Conservation (phyloP, 2,329 filamentous ascomycete species). For the Stachybotrys chlorohalonatus region DNA sequence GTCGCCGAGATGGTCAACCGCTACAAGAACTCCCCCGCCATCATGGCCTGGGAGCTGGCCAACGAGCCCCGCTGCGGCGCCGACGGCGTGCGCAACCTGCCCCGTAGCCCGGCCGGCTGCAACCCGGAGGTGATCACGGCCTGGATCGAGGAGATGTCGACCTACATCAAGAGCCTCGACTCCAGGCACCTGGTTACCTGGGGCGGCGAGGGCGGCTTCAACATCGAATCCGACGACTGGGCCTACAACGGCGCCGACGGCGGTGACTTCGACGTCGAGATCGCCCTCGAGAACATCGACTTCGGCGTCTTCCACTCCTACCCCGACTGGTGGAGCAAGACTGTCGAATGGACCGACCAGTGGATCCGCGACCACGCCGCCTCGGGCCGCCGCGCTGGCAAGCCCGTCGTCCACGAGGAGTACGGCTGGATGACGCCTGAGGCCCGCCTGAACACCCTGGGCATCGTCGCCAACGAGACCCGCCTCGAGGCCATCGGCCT, state of each 20-base stretch:
- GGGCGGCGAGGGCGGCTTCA: constrained; percentile 50
- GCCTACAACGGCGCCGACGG: constrained; percentile 39
- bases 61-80: constrained; percentile 48
- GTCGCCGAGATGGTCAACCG: constrained; percentile 34
- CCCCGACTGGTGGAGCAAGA: constrained; percentile 48
- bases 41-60: constrained; percentile 43
- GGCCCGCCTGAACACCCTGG: constrained; percentile 30
- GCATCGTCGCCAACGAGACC: constrained; percentile 30
- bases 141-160: constrained; percentile 48
- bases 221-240: constrained; percentile 31
- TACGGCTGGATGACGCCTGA: constrained; percentile 38
- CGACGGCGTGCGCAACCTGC: constrained; percentile 9
- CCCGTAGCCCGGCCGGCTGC: constrained; percentile 35
- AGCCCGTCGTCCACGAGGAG: constrained; percentile 35
- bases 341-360: constrained; percentile 39
- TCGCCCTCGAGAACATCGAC: constrained; percentile 34
- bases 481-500: constrained; percentile 33
- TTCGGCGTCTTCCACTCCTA: constrained; percentile 48
- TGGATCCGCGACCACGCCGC: constrained; percentile 47
- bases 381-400: constrained; percentile 26
- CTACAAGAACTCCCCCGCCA: constrained; percentile 33
- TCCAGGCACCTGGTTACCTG: constrained; percentile 51
- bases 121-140: constrained; percentile 44
- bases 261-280: constrained; percentile 43
- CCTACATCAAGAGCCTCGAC: constrained; percentile 55